A percentile compares a stretch with the other conserved stretches of the same genome.
phyloP scores from a whole-genome alignment of 495 filamentous ascomycete genomes.

The Podospora conica region DNA sequence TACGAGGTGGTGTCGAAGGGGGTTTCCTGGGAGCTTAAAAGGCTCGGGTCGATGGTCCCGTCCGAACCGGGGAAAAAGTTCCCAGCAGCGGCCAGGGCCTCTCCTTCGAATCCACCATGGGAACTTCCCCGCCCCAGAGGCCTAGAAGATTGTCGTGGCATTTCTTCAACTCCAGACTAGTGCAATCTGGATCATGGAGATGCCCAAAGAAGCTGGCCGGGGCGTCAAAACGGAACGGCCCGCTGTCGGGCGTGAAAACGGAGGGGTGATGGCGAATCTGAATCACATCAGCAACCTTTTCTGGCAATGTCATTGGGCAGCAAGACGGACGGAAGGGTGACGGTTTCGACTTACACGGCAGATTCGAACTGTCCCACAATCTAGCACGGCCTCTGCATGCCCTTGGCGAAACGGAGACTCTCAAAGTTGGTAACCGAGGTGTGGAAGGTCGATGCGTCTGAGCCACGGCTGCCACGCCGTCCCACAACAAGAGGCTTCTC shows the following conservation, averaged over 20 bases:
- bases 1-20: not conserved
- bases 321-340: not conserved
- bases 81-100: not conserved
- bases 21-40: not conserved
- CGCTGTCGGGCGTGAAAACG: not conserved
- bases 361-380: not conserved
- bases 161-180: not conserved
- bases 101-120: not conserved
- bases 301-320: not conserved
- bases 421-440: not conserved
- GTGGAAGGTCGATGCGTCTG: not conserved
- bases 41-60: not conserved
- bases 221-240: not conserved
- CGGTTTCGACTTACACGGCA: not conserved
- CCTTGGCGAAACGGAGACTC: not conserved
- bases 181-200: not conserved
- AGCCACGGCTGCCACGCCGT: not conserved
- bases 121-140: not conserved
- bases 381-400: not conserved
- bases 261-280: not conserved
- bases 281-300: not conserved
- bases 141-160: not conserved
- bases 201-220: not conserved
- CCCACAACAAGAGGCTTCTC: not conserved
- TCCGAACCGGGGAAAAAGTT: not conserved